These are phyloP conservation scores for Boletus barrowsii DNA, from an alignment of 768 basidiomycete genomes.

Conservation along the genomic window DNA sequence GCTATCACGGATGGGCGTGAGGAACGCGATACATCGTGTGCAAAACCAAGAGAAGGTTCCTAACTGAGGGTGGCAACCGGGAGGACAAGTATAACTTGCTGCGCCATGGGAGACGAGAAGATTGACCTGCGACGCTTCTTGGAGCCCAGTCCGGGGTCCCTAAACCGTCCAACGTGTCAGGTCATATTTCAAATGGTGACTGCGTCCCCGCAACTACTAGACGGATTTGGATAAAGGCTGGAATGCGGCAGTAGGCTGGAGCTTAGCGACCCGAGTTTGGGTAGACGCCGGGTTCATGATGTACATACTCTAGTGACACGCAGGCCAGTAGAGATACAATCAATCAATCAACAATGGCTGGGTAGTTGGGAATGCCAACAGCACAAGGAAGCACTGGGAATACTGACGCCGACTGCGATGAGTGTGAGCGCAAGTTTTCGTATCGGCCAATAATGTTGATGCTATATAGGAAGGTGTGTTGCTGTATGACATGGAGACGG, in stretches of 20 bases:
- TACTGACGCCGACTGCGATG: background rate
- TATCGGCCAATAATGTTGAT: slow-evolving; percentile 21
- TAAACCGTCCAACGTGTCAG: slow-evolving; percentile 7
- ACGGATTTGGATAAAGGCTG: slow-evolving; percentile 16
- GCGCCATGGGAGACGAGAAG: slow-evolving; percentile 24
- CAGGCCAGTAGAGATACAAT: slow-evolving; percentile 4
- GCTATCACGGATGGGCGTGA: slow-evolving; percentile 21
- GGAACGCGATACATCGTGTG: slow-evolving; percentile 14
- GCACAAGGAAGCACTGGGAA: background rate
- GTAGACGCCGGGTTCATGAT: slow-evolving; percentile 4
- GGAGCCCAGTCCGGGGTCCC: slow-evolving; percentile 11
- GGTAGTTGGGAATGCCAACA: background rate
- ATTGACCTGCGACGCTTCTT: slow-evolving; percentile 11
- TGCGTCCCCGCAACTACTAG: slow-evolving; percentile 17
- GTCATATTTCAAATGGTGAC: slow-evolving; percentile 15
- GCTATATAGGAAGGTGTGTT: background rate
- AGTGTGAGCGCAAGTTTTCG: slow-evolving; percentile 9
- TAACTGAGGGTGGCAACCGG: slow-evolving; percentile 23
- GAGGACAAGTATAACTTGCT: slow-evolving; percentile 14
- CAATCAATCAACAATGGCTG: slow-evolving; percentile 16
- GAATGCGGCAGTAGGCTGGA: slow-evolving; percentile 21
- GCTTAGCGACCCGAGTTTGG: slow-evolving; percentile 23
- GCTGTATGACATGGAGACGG: slow-evolving; percentile 22
- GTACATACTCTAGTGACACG: background rate
- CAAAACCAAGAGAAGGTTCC: slow-evolving; percentile 9